Evolutionary conservation across 2,329 filamentous ascomycete species (phyloP), one percentile per base, ranked within the genome.

Genomic region (Ceratocystis colombiana): DNA sequence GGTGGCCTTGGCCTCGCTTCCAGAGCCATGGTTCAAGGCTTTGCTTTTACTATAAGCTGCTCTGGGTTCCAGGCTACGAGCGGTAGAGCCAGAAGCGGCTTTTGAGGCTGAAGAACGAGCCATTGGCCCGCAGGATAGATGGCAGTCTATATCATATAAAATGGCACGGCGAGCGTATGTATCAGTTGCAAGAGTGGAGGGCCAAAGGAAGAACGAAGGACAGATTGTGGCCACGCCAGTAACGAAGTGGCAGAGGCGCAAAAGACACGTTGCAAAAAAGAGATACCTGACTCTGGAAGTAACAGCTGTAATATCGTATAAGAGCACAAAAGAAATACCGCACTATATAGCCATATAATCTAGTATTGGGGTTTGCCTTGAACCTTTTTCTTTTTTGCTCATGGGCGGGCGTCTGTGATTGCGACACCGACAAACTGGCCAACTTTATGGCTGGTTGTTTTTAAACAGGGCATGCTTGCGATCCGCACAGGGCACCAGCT

Each of bases 91-190:
- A 8, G 64, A 61, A 6, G 64, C 25, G 12, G 7, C n/a, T 17
- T 61, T 45, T 25, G 53, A 48, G 37, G 37, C 64, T 45, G 65
- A 30, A 44, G 65, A 66, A 22, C 59, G 65, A 62, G 65, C 59
- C 65, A 62, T 63, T 57, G 59, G 65, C 59, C 46, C 59, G 46
- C 8, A 10, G 45, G 37, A 6, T 6, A 3, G 28, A 33, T 17
- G n/a, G 5, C 17, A 20, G 8, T 20, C 22, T 59, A 37, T 62
- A 45, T 20, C 20, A 45, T 22, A 64, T 44, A 53, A 59, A 46
- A 53, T 3, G 33, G 8, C 28, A 44, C 2, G 8, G 44, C 22
- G 33, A n/a, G 22, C 20, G 28, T 22, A 33, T 12, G 20, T 17
- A n/a, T 30, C 17, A 64, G 41, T 50, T 22, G 25, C 30, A 20